phyloP scores from a whole-genome alignment of 2,329 filamentous ascomycete species.

The Diaporthe sp. region DNA sequence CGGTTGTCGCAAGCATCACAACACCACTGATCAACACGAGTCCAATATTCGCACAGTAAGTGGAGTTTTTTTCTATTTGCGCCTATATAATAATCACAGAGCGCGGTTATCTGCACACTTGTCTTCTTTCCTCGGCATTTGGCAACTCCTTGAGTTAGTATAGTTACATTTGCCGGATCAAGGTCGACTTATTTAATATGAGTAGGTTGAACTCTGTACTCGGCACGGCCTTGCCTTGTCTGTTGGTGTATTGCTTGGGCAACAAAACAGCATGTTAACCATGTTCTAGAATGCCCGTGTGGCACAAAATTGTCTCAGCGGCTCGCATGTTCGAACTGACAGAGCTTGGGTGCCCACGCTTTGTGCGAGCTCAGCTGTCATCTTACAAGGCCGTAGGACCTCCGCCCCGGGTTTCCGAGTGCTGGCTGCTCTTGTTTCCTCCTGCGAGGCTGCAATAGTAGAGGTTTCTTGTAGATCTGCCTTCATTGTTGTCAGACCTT shows the following conservation, averaged over 20 bases:
- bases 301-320: neutral
- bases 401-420: neutral
- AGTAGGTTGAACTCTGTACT: neutral
- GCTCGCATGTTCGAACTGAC: neutral
- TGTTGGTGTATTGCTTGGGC: neutral
- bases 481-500: neutral
- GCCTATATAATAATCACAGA: no score
- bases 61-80: no score
- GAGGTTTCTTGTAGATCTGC: neutral
- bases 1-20: no score
- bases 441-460: neutral
- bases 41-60: no score
- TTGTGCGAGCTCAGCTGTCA: neutral
- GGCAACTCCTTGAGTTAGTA: no score
- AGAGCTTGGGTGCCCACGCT: neutral
- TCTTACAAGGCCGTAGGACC: neutral
- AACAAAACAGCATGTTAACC: no score
- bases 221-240: neutral
- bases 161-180: constrained; percentile 1
- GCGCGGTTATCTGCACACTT: no score
- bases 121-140: no score
- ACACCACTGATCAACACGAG: no score
- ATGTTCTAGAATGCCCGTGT: neutral
- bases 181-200: neutral
- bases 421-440: neutral